Evolutionary conservation across 2,329 filamentous ascomycete genomes (phyloP).

Genomic region (Cladosporium sp.): DNA sequence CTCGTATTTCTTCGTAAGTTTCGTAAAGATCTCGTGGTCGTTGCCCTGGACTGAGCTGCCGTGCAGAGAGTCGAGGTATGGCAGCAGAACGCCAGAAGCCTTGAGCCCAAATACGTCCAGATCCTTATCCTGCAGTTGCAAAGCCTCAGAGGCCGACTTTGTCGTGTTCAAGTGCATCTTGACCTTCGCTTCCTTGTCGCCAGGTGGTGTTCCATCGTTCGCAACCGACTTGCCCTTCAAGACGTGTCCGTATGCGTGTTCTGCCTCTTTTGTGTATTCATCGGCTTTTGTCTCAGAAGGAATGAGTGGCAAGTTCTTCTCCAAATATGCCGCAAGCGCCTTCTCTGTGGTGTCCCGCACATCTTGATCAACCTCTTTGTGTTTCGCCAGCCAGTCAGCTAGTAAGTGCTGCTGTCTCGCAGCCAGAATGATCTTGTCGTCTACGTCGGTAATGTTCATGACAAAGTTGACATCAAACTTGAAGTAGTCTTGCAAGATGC

Average conservation of each 20-base stretch:
- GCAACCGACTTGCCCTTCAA: slow-evolving; percentile 53
- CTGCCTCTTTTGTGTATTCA: slow-evolving; percentile 44
- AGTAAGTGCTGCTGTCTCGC: slow-evolving; percentile 77
- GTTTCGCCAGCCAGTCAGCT: slow-evolving; percentile 57
- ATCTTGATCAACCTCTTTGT: slow-evolving; percentile 42
- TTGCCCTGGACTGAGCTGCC: slow-evolving; percentile 55
- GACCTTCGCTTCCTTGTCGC: slow-evolving; percentile 78
- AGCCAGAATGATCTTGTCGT: slow-evolving; percentile 59
- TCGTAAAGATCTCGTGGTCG: slow-evolving; percentile 75
- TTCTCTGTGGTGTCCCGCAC: slow-evolving; percentile 47
- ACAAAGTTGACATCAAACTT: slow-evolving; percentile 79
- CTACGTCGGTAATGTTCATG: slow-evolving; percentile 87
- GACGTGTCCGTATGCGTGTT: slow-evolving; percentile 51
- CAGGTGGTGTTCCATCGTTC: slow-evolving; percentile 50
- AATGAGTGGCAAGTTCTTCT: slow-evolving; percentile 63
- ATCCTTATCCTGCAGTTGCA: slow-evolving; percentile 33
- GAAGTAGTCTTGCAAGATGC: slow-evolving; percentile 80
- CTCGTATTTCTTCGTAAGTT: slow-evolving; percentile 81
- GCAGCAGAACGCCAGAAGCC: slow-evolving; percentile 67
- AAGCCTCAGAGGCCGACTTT: slow-evolving; percentile 49
- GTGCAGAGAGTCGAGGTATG: slow-evolving; percentile 69
- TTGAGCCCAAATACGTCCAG: slow-evolving; percentile 51
- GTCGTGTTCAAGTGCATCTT: slow-evolving; percentile 80
- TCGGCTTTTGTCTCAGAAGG: slow-evolving; percentile 39
- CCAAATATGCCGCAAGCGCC: slow-evolving; percentile 55